Evolutionary conservation across 495 filamentous ascomycete genomes (phyloP).

Genomic region (Trichoderma erinaceum): DNA sequence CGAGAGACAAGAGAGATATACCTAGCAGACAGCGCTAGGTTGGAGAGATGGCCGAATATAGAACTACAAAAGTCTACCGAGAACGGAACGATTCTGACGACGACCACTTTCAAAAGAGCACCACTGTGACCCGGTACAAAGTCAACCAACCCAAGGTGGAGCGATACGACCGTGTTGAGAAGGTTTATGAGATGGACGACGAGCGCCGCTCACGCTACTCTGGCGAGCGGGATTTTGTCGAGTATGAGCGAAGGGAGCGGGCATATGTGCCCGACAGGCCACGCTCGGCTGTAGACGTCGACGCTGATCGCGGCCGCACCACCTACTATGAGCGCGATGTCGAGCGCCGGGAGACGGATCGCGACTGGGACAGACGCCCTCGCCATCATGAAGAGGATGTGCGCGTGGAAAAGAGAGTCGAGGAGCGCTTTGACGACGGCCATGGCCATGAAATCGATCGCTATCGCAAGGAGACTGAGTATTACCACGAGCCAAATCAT

Average conservation of each 20-base stretch:
- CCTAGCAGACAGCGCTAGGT: background rate
- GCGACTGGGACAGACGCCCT: slow-evolving; percentile 34
- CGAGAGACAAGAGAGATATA: background rate
- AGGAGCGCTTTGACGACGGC: slow-evolving; percentile 38
- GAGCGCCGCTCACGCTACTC: slow-evolving; percentile 41
- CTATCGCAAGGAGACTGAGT: slow-evolving; percentile 63
- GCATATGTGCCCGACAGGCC: slow-evolving; percentile 41
- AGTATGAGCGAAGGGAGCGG: slow-evolving; percentile 44
- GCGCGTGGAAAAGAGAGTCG: slow-evolving; percentile 41
- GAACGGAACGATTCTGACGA: slow-evolving; percentile 36
- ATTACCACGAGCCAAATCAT: slow-evolving; percentile 52
- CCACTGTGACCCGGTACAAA: slow-evolving; percentile 52
- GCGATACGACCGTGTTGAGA: slow-evolving; percentile 40
- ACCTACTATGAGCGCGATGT: slow-evolving; percentile 32
- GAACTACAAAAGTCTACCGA: slow-evolving; percentile 41
- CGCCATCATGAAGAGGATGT: slow-evolving; percentile 36
- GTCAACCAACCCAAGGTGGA: slow-evolving; percentile 37
- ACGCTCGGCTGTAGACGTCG: slow-evolving; percentile 37
- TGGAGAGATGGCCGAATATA: slow-evolving; percentile 40
- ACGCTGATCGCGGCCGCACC: slow-evolving; percentile 44
- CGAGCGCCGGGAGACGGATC: slow-evolving; percentile 52
- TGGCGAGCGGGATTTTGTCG: slow-evolving; percentile 35
- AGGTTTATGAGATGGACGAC: slow-evolving; percentile 46
- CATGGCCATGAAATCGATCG: slow-evolving; percentile 49
- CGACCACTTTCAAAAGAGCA: slow-evolving; percentile 41